These are phyloP conservation scores for Nymphaea colorata DNA, from an alignment of 164 flowering plant genomes.

Conservation along the genomic window DNA sequence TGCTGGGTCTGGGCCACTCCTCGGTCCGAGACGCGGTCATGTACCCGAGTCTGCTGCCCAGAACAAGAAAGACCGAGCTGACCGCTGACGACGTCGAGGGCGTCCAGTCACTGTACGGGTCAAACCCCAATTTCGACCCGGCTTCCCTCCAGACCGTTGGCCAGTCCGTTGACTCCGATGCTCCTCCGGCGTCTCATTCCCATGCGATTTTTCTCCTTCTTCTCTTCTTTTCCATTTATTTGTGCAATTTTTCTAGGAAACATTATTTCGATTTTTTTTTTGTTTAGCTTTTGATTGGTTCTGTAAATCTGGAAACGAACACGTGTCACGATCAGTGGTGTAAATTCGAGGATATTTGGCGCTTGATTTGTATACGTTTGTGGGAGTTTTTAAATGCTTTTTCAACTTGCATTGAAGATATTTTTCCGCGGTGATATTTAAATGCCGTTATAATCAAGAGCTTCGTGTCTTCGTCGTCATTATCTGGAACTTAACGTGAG, in stretches of 20 bases:
- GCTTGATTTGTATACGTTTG: no score
- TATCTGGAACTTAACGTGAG: no score
- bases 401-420: no score
- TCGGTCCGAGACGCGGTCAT: slow-evolving; percentile 46
- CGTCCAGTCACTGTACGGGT: slow-evolving; percentile 64
- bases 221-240: not conserved
- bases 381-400: no score
- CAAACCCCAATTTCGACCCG: slow-evolving; percentile 51
- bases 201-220: not conserved
- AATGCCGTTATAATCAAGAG: no score
- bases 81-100: slow-evolving; percentile 53
- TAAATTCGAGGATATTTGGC: no score
- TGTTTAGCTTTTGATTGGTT: not conserved
- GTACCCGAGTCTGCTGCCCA: slow-evolving; percentile 67
- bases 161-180: not conserved
- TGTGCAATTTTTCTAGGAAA: not conserved
- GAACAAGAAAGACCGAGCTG: slow-evolving; percentile 45
- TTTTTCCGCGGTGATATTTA: no score
- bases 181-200: not conserved
- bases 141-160: not conserved
- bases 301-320: not conserved
- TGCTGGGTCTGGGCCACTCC: slow-evolving; percentile 56
- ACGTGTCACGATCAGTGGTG: no score
- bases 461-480: no score
- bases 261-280: not conserved